Percentiles rank a stretch among this genome's conserved stretches.
Evolutionary conservation across 75 land plant species (phyloP).

Genomic region (Selaginella moellendorffii): DNA sequence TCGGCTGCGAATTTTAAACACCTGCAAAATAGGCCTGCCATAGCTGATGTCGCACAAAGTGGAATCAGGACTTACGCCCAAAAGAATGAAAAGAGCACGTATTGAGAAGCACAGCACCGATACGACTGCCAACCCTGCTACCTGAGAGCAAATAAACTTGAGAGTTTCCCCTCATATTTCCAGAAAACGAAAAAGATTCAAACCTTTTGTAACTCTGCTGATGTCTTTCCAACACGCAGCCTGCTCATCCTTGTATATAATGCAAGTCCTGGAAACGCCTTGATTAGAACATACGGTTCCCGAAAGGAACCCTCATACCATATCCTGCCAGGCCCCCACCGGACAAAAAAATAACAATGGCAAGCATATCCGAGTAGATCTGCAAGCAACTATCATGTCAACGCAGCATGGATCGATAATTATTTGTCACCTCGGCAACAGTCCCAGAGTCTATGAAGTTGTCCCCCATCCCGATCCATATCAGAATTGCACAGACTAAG

Average conservation of each 20-base stretch:
- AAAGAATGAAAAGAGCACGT: slow-evolving; percentile 34
- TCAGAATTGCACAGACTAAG: slow-evolving; percentile 40
- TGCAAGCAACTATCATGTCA: slow-evolving; percentile 16
- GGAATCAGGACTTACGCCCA: slow-evolving; percentile 44
- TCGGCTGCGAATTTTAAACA: slow-evolving; percentile 18
- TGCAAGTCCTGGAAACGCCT: slow-evolving; percentile 38
- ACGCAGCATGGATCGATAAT: neutral
- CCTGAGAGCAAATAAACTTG: slow-evolving; percentile 25
- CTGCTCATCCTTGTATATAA: slow-evolving; percentile 55
- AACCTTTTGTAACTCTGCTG: neutral
- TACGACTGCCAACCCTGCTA: slow-evolving; percentile 53
- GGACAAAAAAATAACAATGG: slow-evolving; percentile 33
- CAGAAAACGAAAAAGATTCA: neutral
- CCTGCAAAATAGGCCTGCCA: slow-evolving; percentile 19
- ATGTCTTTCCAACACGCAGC: slow-evolving; percentile 38
- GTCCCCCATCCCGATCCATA: slow-evolving; percentile 53
- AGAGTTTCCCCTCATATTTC: too few relatives aligned
- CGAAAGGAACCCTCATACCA: slow-evolving; percentile 25
- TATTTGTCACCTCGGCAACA: slow-evolving; percentile 46
- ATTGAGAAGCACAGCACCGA: slow-evolving; percentile 54
- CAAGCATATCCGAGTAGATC: slow-evolving; percentile 50
- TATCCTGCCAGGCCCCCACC: slow-evolving; percentile 62
- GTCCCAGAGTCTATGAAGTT: slow-evolving; percentile 45
- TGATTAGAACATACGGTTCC: too few relatives aligned
- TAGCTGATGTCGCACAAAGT: neutral